Evolutionary conservation across 441 rosid species (phyloP).

Genomic region (Melianthus villosus): DNA sequence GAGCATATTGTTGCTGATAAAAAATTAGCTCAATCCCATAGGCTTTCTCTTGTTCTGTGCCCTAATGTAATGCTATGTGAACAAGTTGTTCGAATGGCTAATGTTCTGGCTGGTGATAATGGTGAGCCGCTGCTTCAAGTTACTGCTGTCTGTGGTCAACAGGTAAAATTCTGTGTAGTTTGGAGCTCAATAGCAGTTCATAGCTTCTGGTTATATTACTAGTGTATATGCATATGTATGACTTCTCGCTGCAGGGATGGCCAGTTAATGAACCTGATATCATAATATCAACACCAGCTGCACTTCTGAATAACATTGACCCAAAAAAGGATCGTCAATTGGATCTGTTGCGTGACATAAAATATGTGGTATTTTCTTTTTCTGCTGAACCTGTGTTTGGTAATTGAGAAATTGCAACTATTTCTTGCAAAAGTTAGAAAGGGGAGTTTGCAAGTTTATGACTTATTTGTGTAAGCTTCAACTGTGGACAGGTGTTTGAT

Average conservation of each 20-base stretch:
- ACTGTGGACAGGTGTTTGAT: constrained; percentile 85
- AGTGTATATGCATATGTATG: too few relatives aligned
- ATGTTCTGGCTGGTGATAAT: constrained; percentile 34
- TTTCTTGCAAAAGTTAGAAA: too few relatives aligned
- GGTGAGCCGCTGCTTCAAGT: constrained; percentile 50
- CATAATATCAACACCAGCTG: constrained; percentile 77
- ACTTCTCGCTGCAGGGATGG: constrained; percentile 77
- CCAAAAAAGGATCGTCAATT: constrained; percentile 29
- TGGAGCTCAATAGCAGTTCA: too few relatives aligned
- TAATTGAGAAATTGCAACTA: too few relatives aligned
- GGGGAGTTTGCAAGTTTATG: too few relatives aligned
- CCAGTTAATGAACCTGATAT: constrained; percentile 56
- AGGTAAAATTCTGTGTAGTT: too few relatives aligned
- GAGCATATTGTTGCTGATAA: constrained; percentile 4
- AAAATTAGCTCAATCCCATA: constrained; percentile 9
- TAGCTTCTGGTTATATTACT: too few relatives aligned
- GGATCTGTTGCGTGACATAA: constrained; percentile 45
- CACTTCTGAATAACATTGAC: constrained; percentile 64
- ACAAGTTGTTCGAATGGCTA: constrained; percentile 82
- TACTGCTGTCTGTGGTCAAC: constrained; percentile 57
- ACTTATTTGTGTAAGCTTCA: too few relatives aligned
- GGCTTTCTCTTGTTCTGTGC: constrained; percentile 56
- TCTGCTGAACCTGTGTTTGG: too few relatives aligned
- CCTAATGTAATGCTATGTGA: constrained; percentile 81
- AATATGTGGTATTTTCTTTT: constrained; percentile 50